Evolutionary conservation across 208 protist species (phyloP), one percentile per base, ranked within the genome.

Genomic region (Naegleria lovaniensis): DNA sequence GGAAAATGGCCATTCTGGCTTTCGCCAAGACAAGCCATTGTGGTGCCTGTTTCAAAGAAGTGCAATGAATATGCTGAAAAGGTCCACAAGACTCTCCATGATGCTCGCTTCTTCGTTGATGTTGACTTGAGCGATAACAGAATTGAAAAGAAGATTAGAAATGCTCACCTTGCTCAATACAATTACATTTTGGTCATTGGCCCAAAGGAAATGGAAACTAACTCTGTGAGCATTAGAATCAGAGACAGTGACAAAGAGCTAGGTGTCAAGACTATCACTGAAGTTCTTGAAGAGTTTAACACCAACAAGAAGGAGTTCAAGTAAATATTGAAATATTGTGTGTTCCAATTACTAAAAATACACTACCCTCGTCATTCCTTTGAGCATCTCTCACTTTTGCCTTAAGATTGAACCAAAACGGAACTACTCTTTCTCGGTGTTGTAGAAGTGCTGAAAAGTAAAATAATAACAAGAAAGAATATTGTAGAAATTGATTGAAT

Each of bases 121-220:
- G 93, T 97, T 43, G 98, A 99, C 93, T 91, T 94, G n/a, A 93
- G 93, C 51, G 92, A 94, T 7, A 93, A 97, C 29, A 98, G 94
- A 13, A 91, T 99, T 36, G 93, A 97, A 76, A 99, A 99, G 94
- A 99, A 99, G 96, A 96, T 99, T 89, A 94, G 97, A 58, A 98
- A 99, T 85, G 98, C 98, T 15, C 95, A 98, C 91, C 83, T 98
- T 19, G 93, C 94, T 40, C 97, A 99, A 90, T 99, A 98, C 95
- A 99, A 99, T 95, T 98, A 98, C 93, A 99, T 99, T 90, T 92
- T 99, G 38, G 98, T 99, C 59, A 96, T 99, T 15, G 98, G 98
- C 11, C 91, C 96, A 89, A 93, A 97, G 89, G 98, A 99, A 93
- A 84, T 92, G 88, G 95, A 96, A 40, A 52, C 91, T 29, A 38